These are phyloP conservation scores for Incumbomyces delicatus DNA, from an alignment of 2,329 filamentous ascomycete species.

Conservation along the genomic window DNA sequence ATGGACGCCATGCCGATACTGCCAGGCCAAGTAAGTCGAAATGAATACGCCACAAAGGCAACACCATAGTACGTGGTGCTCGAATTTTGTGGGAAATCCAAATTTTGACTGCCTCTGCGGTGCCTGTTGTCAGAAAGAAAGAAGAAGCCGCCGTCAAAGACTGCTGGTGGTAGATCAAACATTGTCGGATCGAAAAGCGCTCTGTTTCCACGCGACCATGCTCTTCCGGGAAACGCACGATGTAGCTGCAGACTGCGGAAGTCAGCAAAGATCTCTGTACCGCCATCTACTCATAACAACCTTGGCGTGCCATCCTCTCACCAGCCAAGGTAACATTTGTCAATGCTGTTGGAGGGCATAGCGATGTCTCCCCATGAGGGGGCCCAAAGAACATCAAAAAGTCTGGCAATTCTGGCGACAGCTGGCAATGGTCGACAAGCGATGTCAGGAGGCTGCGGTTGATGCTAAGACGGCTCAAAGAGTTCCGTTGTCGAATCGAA, in stretches of 20 bases:
- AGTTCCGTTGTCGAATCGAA: background rate
- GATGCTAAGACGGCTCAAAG: background rate
- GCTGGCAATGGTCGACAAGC: too few species aligned
- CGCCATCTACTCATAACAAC: too few species aligned
- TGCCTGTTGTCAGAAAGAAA: background rate
- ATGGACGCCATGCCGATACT: background rate
- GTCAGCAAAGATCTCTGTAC: background rate
- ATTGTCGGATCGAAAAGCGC: background rate
- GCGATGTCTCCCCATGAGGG: background rate
- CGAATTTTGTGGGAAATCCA: background rate
- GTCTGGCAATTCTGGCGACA: too few species aligned
- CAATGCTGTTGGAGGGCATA: background rate
- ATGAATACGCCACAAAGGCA: too few species aligned
- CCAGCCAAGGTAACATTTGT: background rate
- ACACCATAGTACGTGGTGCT: background rate
- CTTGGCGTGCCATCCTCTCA: too few species aligned
- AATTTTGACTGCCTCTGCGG: background rate
- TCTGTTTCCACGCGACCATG: background rate
- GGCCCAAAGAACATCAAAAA: background rate
- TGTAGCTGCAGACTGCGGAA: background rate
- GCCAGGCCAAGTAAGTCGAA: background rate
- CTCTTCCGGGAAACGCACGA: background rate
- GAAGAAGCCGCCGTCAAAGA: background rate
- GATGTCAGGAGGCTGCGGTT: too few species aligned
- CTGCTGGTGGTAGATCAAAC: background rate